phyloP scores from a whole-genome alignment of 805 yeast species.

The Ogataea philodendri region DNA sequence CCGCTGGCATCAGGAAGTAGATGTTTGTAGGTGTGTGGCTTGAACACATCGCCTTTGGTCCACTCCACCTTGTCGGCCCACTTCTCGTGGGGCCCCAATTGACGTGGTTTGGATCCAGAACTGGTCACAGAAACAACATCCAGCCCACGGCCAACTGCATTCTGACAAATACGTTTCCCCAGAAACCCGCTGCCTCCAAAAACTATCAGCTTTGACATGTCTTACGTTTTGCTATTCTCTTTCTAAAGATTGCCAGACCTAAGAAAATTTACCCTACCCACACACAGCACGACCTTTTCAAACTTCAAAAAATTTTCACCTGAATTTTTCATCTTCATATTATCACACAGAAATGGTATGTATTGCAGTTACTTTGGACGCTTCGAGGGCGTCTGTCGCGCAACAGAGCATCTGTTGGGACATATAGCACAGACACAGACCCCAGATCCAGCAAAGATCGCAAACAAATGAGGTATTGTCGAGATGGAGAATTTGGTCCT shows the following conservation, averaged over 20 bases:
- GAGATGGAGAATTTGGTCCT: too few relatives aligned
- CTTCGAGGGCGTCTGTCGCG: too few relatives aligned
- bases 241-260: neutral
- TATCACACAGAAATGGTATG: slow-evolving; percentile 17
- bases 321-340: slow-evolving; percentile 15
- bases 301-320: slow-evolving; percentile 20
- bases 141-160: slow-evolving; percentile 60
- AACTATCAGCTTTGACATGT: slow-evolving; percentile 43
- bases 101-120: slow-evolving; percentile 52
- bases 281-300: slow-evolving; percentile 15
- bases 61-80: slow-evolving; percentile 65
- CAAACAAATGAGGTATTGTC: too few relatives aligned
- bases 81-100: slow-evolving; percentile 31
- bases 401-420: too few relatives aligned
- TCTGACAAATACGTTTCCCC: slow-evolving; percentile 67
- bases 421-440: too few relatives aligned
- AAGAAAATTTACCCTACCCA: slow-evolving; percentile 15
- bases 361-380: too few relatives aligned
- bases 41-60: slow-evolving; percentile 65
- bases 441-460: too few relatives aligned
- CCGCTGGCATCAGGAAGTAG: slow-evolving; percentile 50
- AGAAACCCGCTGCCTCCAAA: slow-evolving; percentile 90
- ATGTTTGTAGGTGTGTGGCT: slow-evolving; percentile 54
- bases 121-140: slow-evolving; percentile 61
- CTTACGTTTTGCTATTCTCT: slow-evolving; percentile 7